Base-by-base conservation (phyloP, 768 basidiomycete species). In the Trametes sanguinea region DNA sequence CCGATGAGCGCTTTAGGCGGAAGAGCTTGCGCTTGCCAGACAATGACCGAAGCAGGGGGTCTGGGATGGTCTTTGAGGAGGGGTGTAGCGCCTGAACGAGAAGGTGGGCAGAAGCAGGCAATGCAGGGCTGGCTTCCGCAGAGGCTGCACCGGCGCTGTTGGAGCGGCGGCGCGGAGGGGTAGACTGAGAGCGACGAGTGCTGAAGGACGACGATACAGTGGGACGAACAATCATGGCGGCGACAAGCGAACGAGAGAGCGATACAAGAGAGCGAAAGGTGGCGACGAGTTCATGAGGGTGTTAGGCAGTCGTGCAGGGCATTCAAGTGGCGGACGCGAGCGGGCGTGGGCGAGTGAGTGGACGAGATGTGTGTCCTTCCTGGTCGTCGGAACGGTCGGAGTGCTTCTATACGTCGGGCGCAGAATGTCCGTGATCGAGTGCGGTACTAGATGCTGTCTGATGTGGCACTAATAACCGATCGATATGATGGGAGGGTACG, bases 1-100 rank as follows among this genome's bases (percentile, higher is more conserved):
- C 60, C 16, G 64, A 62, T 39, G 66, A 66, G 14, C 68, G 66
- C 46, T 62, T 66, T 37, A 69, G 60, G 27, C 65, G 68, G 45
- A 67, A 62, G 32, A 63, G 39, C 50, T 55, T 65, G n/a, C 65
- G 65, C 43, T 63, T 65, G 52, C 57, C 61, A 10, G 59, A 57
- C 29, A 45, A 37, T 44, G 63, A 51, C 55, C 57, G 61, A 7
- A 57, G 45, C 54, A 55, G 45, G 32, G 62, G 27, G 13, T 60
- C 46, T 1, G 40, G 43, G 33, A 22, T 5, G 6, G 55, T 62
- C n/a, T 37, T 45, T 16, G 51, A 60, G 22, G 60, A 44, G 32
- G 47, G 37, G 17, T 48, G 53, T 27, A 52, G 42, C 11, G 55
- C 57, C 51, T 59, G 55, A 39, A 51, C 46, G 5, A 45, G 42